phyloP scores from a whole-genome alignment of 805 yeast genomes.

The Osmozyma mogii region DNA sequence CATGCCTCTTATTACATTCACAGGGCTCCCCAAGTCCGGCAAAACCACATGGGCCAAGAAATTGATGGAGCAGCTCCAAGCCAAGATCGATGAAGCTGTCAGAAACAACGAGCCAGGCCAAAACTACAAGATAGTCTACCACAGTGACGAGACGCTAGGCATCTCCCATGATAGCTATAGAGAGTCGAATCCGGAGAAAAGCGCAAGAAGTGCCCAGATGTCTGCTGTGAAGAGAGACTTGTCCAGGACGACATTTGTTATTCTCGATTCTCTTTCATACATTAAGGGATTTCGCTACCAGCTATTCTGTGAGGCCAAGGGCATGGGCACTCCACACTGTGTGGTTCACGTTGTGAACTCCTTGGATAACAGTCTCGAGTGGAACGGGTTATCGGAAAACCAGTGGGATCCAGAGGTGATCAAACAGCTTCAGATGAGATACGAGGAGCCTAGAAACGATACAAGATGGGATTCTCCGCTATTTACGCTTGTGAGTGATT shows the following conservation, averaged over 20 bases:
- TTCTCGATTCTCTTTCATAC: slow-evolving; percentile 79
- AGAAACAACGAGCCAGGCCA: slow-evolving; percentile 39
- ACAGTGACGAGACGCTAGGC: slow-evolving; percentile 73
- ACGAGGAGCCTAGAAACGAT: slow-evolving; percentile 85
- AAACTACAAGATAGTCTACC: slow-evolving; percentile 54
- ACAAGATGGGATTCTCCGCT: slow-evolving; percentile 94
- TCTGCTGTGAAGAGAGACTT: slow-evolving; percentile 83
- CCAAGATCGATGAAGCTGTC: slow-evolving; percentile 32
- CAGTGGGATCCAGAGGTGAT: slow-evolving; percentile 62
- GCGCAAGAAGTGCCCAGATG: slow-evolving; percentile 76
- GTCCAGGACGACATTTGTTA: slow-evolving; percentile 60
- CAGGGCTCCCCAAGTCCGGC: slow-evolving; percentile 85
- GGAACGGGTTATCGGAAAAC: slow-evolving; percentile 41
- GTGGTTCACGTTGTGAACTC: slow-evolving; percentile 76
- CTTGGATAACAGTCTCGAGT: slow-evolving; percentile 47
- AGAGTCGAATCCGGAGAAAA: slow-evolving; percentile 71
- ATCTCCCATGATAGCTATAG: slow-evolving; percentile 59
- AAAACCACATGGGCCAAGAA: slow-evolving; percentile 67
- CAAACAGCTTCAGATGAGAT: slow-evolving; percentile 68
- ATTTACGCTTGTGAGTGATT: slow-evolving; percentile 54
- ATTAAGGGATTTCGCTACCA: slow-evolving; percentile 96
- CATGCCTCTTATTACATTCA: slow-evolving; percentile 81
- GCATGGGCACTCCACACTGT: slow-evolving; percentile 71
- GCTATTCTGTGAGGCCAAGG: slow-evolving; percentile 87
- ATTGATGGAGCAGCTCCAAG: slow-evolving; percentile 41